Conservation (phyloP, 2,329 filamentous ascomycete genomes). For the Penicillium occitanis region DNA sequence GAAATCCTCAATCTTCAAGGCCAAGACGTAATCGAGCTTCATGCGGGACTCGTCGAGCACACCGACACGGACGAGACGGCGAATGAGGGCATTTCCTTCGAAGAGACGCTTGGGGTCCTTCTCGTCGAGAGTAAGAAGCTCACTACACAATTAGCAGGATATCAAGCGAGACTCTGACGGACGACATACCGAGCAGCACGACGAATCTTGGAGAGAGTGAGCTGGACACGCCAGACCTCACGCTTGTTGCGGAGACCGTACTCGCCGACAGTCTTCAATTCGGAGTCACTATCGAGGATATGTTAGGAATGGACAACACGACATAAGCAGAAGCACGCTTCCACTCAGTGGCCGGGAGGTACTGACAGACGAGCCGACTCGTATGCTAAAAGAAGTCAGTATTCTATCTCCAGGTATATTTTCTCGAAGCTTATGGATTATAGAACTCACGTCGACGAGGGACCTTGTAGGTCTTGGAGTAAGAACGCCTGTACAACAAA, state of each 20-base stretch:
- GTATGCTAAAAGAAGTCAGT: constrained; percentile 62
- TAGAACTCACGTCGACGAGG: constrained; percentile 71
- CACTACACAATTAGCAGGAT: constrained; percentile 57
- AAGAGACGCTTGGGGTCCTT: constrained; percentile 99
- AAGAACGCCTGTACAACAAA: constrained; percentile 58
- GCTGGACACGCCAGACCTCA: constrained; percentile 99
- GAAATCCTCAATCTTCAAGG: constrained; percentile 99
- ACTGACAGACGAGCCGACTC: constrained; percentile 99
- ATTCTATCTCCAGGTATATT: background rate
- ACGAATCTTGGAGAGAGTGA: constrained; percentile 99
- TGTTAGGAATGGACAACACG: constrained; percentile 72
- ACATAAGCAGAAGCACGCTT: constrained; percentile 98
- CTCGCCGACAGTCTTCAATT: constrained; percentile 99
- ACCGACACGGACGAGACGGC: constrained; percentile 98
- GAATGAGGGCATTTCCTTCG: constrained; percentile 99
- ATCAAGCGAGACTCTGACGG: no score
- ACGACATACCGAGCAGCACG: constrained; percentile 89
- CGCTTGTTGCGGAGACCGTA: constrained; percentile 99
- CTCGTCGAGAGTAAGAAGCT: constrained; percentile 99
- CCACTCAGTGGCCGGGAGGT: constrained; percentile 87
- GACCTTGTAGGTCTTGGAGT: constrained; percentile 99
- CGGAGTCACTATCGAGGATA: constrained; percentile 74
- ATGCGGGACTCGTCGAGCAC: constrained; percentile 99
- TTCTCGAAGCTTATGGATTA: background rate
- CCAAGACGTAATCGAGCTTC: constrained; percentile 99